phyloP scores from a whole-genome alignment of 1,284 basidiomycete species.

The Neolentinus lepideus region DNA sequence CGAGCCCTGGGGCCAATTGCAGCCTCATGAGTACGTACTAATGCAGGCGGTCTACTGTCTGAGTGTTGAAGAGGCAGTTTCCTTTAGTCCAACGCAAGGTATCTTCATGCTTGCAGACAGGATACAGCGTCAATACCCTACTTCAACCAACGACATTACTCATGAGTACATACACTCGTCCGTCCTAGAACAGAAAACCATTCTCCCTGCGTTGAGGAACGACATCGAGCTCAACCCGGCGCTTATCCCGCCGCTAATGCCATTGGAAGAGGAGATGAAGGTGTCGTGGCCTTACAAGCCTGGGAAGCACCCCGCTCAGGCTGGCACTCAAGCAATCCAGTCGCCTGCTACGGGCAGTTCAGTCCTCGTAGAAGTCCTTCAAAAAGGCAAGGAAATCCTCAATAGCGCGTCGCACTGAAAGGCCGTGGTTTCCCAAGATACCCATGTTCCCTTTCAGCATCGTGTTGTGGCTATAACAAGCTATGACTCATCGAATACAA shows the following conservation, averaged over 20 bases:
- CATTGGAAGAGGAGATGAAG: conserved; percentile 46
- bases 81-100: conserved; percentile 40
- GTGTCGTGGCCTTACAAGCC: conserved; percentile 33
- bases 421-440: not conserved
- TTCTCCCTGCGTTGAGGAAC: conserved; percentile 27
- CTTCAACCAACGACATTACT: conserved; percentile 34
- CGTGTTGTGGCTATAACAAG: not conserved
- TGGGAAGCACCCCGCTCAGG: not conserved
- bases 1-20: conserved; percentile 51
- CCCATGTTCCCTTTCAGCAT: not conserved
- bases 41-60: not conserved
- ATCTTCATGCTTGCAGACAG: conserved; percentile 39
- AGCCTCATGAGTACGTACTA: conserved; percentile 47
- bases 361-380: not conserved
- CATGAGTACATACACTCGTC: conserved; percentile 59
- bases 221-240: conserved; percentile 33
- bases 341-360: not conserved
- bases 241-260: conserved; percentile 36
- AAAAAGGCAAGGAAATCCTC: not conserved
- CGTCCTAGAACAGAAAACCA: conserved; percentile 36
- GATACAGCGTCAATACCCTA: conserved; percentile 43
- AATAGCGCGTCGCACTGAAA: not conserved
- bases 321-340: not conserved
- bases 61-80: not conserved
- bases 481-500: not conserved